A percentile compares a stretch with the other conserved stretches of the same genome.
These are phyloP conservation scores for Achlya hypogyna DNA, from an alignment of 352 stramenopile genomes.

Conservation along the genomic window DNA sequence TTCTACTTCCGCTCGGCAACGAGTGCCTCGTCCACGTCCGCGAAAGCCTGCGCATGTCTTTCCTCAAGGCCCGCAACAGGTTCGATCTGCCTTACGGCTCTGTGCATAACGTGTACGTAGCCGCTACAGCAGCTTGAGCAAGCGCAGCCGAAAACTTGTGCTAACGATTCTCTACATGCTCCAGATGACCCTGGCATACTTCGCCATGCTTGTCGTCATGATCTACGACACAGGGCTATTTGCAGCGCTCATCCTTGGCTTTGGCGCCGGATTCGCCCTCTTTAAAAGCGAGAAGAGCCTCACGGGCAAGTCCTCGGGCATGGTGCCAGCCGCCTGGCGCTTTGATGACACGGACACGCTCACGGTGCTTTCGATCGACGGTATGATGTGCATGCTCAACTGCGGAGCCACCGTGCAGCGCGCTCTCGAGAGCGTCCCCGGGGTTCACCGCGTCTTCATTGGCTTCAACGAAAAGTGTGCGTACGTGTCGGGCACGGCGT, in stretches of 20 bases:
- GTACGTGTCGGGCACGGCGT: slow-evolving; percentile 55
- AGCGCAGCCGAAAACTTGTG: slow-evolving; percentile 49
- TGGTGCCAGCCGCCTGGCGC: slow-evolving; percentile 46
- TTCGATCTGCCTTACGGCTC: slow-evolving; percentile 2
- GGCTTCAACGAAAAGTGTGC: slow-evolving; percentile 62
- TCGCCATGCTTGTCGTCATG: slow-evolving; percentile 78
- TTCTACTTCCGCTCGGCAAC: not conserved
- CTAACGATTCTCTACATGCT: slow-evolving; percentile 65
- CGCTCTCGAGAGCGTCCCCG: slow-evolving; percentile 51
- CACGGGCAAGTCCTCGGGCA: slow-evolving; percentile 6
- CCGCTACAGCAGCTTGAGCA: slow-evolving; percentile 40
- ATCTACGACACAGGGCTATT: slow-evolving; percentile 76
- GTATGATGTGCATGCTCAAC: slow-evolving; percentile 94
- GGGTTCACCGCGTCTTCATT: slow-evolving; percentile 70
- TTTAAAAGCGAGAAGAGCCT: slow-evolving; percentile 65
- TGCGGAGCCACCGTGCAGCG: slow-evolving; percentile 86
- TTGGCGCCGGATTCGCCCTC: slow-evolving; percentile 58
- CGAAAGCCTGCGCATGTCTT: slow-evolving; percentile 33
- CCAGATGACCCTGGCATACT: slow-evolving; percentile 66
- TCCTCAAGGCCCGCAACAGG: slow-evolving; percentile 32
- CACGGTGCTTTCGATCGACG: slow-evolving; percentile 75
- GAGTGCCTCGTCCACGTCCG: no score
- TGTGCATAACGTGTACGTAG: not conserved
- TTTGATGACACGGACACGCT: slow-evolving; percentile 47
- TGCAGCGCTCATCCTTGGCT: slow-evolving; percentile 51